Evolutionary conservation across 805 yeast genomes (phyloP), one percentile per base, ranked within the genome.

Genomic region (Candida chilensis): DNA sequence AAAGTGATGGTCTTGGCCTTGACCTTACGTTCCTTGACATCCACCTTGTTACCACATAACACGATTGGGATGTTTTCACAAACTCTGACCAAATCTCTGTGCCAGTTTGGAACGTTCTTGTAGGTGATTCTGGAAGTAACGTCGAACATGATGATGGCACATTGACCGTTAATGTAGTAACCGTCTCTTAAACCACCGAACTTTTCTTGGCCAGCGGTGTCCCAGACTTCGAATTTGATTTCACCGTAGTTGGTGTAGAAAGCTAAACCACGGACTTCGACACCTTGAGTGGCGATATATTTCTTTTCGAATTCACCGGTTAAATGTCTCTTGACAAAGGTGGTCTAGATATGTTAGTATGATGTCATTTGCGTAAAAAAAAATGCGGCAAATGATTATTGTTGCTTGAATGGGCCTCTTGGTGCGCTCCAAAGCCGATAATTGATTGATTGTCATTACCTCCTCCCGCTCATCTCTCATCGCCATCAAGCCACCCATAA

Each of bases 81-180:
- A 42, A 92, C 99, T 71, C 99, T 86, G 42, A 92, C 96, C 59
- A 92, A 76, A 67, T 92, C 99, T 72, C 98, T 83, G 81, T 94
- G 96, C 99, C 99, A 92, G 84, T 92, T 94, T 64, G 99, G 98
- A 60, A 92, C 99, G 67, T 92, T 92, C 75, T 92, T 92, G 74
- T 92, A 92, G 48, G 98, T 92, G 71, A 92, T 90, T 75, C 99
- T 88, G 32, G 97, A 87, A 40, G 99, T 92, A 41, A 92, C 98
- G 67, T 92, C 99, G 60, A 92, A 92, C 99, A 92, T 92, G 64
- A 92, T 92, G 71, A 92, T 92, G 71, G 97, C 99, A 76, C 98
- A 92, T 71, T 92, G 96, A 57, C 98, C 99, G 63, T 92, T 90
- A 64, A 92, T 92, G 71, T 92, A 92, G 74, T 92, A 92, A 59